Evolutionary conservation across 2,329 filamentous ascomycete species (phyloP), one percentile per base, ranked within the genome.

Genomic region (Pseudonectria foliicola): DNA sequence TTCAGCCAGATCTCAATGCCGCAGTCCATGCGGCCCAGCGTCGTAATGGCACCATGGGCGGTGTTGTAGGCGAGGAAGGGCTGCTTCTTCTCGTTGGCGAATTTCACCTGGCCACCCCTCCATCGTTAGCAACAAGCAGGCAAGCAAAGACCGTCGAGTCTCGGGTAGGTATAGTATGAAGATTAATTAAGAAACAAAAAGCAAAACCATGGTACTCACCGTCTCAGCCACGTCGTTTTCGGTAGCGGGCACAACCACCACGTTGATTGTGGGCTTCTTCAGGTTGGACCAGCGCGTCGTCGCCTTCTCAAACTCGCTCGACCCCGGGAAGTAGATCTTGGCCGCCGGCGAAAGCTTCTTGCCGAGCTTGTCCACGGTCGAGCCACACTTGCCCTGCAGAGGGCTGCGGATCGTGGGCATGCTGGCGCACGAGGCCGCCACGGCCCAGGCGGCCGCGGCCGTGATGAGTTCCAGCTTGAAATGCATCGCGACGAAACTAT

Each of bases 41-140:
- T 71, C 27, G 60, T 69, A 29, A 71, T 59, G 3, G 67, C 57
- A 4, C 72, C 74, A 38, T 78, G 74, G 2, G 59, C 63, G 11
- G 70, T 68, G 46, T 70, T 73, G 48, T 61, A 67, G 1, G 71
- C 65, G 3, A 78, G 62, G 41, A 77, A 74, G 0, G 72, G 69
- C 3, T 73, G 37, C 2, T 59, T 45, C 29, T 62, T 53, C 25
- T 58, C 46, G 43, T 68, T 70, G 27, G 73, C 71, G 39, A 60
- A 75, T 32, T 54, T 56, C 18, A 60, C 48, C 56, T 55, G n/a
- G n/a, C n/a, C n/a, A 33, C 1, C 5, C 10, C 6, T 5, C 1
- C 5, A n/a, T 29, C 13, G 40, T 18, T 15, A 31, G 30, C 4
- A 13, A 4, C 8, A 10, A 2, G n/a, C n/a, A n/a, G n/a, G n/a